Conservation (phyloP, 2,329 filamentous ascomycete species). For the Aspergillus pseudonomiae region DNA sequence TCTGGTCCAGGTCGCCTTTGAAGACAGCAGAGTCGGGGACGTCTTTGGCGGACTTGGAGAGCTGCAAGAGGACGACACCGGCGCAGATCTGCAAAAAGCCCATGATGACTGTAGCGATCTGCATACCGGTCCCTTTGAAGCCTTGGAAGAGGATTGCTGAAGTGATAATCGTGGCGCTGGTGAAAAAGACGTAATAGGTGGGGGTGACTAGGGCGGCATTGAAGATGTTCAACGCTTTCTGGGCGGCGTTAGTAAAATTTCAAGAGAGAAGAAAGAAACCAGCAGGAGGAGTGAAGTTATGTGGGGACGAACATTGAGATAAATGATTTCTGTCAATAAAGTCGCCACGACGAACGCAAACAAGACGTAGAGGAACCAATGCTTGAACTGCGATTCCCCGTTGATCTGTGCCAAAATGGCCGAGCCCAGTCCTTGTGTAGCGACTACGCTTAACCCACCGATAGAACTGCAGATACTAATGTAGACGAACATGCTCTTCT, state of each 20-base stretch:
- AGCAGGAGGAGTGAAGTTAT: not conserved
- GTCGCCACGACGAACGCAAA: constrained; percentile 90
- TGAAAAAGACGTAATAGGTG: constrained; percentile 99
- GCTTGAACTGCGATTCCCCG: constrained; percentile 86
- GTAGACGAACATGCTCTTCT: constrained; percentile 97
- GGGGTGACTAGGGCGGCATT: constrained; percentile 96
- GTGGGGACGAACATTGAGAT: constrained; percentile 77
- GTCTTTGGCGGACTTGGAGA: constrained; percentile 98
- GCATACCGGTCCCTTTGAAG: constrained; percentile 80
- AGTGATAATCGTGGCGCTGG: constrained; percentile 90
- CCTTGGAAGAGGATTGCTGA: constrained; percentile 90
- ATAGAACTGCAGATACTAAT: constrained; percentile 94
- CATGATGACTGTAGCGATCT: constrained; percentile 86
- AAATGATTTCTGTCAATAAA: constrained; percentile 90
- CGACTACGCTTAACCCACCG: constrained; percentile 90
- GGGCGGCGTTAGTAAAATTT: constrained; percentile 22
- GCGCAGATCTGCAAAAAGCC: constrained; percentile 94
- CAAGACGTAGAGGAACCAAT: constrained; percentile 95
- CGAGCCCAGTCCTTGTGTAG: constrained; percentile 88
- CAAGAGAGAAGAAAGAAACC: not conserved
- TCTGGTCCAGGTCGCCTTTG: constrained; percentile 88
- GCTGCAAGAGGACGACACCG: constrained; percentile 86
- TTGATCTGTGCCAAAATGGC: constrained; percentile 85
- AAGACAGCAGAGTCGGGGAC: constrained; percentile 93
- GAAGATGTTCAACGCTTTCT: constrained; percentile 98